Evolutionary conservation across 805 yeast species (phyloP).

Genomic region (Starmerella stigmatis): DNA sequence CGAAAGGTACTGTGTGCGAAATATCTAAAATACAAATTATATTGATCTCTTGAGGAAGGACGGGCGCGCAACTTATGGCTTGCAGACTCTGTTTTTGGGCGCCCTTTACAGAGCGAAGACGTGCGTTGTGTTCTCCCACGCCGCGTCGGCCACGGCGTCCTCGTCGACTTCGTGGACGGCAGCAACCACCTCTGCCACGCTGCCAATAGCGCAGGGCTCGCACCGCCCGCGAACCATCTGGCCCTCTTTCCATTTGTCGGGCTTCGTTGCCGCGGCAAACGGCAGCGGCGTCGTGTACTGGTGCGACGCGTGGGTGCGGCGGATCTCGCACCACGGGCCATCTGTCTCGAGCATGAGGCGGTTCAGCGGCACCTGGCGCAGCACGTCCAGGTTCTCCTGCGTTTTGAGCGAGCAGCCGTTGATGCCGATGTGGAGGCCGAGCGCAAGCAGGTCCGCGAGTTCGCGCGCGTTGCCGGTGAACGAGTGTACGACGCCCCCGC

Average conservation of each 20-base stretch:
- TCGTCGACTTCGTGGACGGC: conserved; percentile 38
- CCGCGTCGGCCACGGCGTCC: conserved; percentile 38
- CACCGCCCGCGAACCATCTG: conserved; percentile 68
- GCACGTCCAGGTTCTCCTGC: conserved; percentile 60
- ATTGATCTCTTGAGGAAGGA: too few species aligned
- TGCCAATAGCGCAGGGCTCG: conserved; percentile 81
- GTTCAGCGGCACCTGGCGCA: conserved; percentile 55
- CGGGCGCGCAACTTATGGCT: too few species aligned
- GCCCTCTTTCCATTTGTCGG: conserved; percentile 43
- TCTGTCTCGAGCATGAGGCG: conserved; percentile 81
- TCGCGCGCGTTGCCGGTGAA: conserved; percentile 77
- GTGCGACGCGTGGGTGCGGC: conserved; percentile 70
- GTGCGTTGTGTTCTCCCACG: conserved; percentile 43
- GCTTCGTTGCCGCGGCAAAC: conserved; percentile 49
- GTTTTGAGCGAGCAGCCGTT: conserved; percentile 90
- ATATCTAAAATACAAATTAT: too few species aligned
- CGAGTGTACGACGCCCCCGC: conserved; percentile 82
- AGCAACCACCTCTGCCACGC: conserved; percentile 62
- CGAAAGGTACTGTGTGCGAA: too few species aligned
- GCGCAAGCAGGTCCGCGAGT: conserved; percentile 42
- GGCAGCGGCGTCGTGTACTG: conserved; percentile 41
- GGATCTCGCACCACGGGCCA: conserved; percentile 97
- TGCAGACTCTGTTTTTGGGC: too few species aligned
- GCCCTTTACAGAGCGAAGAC: conserved; percentile 37
- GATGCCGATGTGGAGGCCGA: conserved; percentile 65